Evolutionary conservation across 768 basidiomycete genomes (phyloP).

Genomic region (Kwoniella heveanensis): DNA sequence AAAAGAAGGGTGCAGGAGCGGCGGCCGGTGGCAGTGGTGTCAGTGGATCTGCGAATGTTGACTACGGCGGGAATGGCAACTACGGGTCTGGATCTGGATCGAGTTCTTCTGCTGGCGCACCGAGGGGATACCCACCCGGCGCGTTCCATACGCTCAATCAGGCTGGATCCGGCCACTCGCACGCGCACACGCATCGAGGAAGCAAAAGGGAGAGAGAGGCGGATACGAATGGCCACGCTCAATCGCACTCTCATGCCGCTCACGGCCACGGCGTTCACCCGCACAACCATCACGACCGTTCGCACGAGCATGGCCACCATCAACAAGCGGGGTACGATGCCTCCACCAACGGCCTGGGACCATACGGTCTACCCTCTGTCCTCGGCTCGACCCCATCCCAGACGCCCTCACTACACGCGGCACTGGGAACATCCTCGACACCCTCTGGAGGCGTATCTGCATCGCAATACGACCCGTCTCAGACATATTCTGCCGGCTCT

Average conservation of each 20-base stretch:
- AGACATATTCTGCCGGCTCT: neutral
- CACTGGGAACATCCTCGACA: neutral
- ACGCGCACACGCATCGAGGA: neutral
- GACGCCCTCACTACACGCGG: neutral
- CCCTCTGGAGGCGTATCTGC: too few relatives aligned
- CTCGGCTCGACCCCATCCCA: neutral
- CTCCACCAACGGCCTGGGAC: neutral
- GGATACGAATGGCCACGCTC: neutral
- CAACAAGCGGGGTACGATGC: neutral
- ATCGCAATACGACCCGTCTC: too few relatives aligned
- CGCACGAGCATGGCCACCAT: neutral
- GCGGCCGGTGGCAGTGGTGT: neutral
- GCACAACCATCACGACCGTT: too few relatives aligned
- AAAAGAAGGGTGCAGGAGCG: slow-evolving; percentile 11
- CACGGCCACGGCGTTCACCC: neutral
- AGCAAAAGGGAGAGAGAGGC: neutral
- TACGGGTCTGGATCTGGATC: neutral
- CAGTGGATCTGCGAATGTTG: slow-evolving; percentile 6
- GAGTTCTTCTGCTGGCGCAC: neutral
- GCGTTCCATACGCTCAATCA: slow-evolving; percentile 17
- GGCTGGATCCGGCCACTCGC: neutral
- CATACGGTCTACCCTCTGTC: neutral
- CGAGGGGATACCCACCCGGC: slow-evolving; percentile 26
- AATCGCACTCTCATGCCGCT: neutral
- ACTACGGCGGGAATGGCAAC: slow-evolving; percentile 13